Percentiles rank a stretch among this genome's conserved stretches.
These are phyloP conservation scores for Lactarius sanguifluus DNA, from an alignment of 768 basidiomycete species.

Conservation along the genomic window DNA sequence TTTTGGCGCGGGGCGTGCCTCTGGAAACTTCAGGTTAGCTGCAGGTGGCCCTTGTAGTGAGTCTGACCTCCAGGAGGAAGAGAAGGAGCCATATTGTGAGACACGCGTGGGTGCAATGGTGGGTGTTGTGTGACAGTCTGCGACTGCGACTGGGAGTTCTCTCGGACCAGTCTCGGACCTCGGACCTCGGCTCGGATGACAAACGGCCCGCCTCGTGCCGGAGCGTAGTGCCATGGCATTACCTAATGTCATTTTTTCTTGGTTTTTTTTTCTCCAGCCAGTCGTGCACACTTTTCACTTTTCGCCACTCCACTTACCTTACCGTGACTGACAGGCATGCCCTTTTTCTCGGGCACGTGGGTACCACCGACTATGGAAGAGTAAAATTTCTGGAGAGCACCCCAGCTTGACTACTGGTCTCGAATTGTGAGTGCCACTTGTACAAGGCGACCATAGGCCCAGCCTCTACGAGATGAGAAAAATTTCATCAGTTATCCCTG, in stretches of 20 bases:
- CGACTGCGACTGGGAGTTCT: too few species aligned
- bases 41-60: background rate
- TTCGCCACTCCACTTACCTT: too few species aligned
- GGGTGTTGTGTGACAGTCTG: background rate
- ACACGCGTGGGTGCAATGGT: background rate
- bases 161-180: too few species aligned
- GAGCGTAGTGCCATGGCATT: background rate
- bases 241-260: background rate
- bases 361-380: too few species aligned
- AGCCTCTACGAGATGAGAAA: conserved; percentile 20
- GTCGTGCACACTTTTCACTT: too few species aligned
- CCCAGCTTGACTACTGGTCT: too few species aligned
- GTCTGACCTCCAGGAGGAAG: conserved; percentile 22
- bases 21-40: conserved; percentile 18
- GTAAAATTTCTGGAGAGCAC: background rate
- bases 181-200: too few species aligned
- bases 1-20: conserved; percentile 49
- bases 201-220: background rate
- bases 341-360: too few species aligned
- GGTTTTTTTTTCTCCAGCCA: background rate
- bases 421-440: conserved; percentile 10
- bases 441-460: background rate
- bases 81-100: conserved; percentile 16
- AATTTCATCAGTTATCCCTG: conserved; percentile 28
- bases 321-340: too few species aligned